Percentiles rank a stretch among this genome's conserved stretches.
These are phyloP conservation scores for Trichoderma parareesei DNA, from an alignment of 495 filamentous ascomycete genomes.

Conservation along the genomic window DNA sequence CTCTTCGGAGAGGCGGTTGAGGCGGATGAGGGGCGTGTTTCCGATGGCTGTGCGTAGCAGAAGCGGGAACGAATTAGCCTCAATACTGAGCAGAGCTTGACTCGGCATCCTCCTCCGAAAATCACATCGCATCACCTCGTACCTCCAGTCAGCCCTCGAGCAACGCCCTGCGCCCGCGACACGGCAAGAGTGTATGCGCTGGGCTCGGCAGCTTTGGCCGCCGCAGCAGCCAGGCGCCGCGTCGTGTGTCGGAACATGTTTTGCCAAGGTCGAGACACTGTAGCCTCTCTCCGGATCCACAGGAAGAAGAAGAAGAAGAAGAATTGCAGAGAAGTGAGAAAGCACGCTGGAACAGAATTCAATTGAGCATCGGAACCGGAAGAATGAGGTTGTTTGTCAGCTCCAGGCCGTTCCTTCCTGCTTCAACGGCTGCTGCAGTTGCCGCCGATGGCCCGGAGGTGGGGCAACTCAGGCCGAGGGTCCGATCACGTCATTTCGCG, in stretches of 20 bases:
- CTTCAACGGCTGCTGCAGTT: neutral
- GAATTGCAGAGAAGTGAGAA: neutral
- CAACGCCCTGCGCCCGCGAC: constrained; percentile 75
- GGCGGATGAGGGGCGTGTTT: constrained; percentile 87
- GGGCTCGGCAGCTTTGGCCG: constrained; percentile 30
- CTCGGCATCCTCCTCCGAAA: constrained; percentile 11
- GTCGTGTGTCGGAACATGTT: constrained; percentile 46
- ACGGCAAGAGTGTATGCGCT: constrained; percentile 40
- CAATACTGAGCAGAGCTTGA: neutral
- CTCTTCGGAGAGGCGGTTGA: constrained; percentile 79
- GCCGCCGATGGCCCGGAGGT: neutral
- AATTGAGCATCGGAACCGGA: no score
- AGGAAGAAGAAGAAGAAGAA: no score
- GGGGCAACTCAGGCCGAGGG: constrained; percentile 11
- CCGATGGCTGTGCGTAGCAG: constrained; percentile 65
- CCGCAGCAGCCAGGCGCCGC: constrained; percentile 43
- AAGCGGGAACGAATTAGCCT: no score
- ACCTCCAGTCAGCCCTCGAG: constrained; percentile 84
- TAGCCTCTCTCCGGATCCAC: no score
- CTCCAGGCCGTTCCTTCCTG: no score
- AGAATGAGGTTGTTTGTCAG: no score
- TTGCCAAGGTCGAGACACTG: no score
- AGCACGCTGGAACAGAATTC: neutral
- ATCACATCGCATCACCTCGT: constrained; percentile 19
- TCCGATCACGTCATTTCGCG: constrained; percentile 16